A percentile compares a stretch with the other conserved stretches of the same genome.
Conservation (phyloP, 768 basidiomycete species). For the Termitomyces sp. region DNA sequence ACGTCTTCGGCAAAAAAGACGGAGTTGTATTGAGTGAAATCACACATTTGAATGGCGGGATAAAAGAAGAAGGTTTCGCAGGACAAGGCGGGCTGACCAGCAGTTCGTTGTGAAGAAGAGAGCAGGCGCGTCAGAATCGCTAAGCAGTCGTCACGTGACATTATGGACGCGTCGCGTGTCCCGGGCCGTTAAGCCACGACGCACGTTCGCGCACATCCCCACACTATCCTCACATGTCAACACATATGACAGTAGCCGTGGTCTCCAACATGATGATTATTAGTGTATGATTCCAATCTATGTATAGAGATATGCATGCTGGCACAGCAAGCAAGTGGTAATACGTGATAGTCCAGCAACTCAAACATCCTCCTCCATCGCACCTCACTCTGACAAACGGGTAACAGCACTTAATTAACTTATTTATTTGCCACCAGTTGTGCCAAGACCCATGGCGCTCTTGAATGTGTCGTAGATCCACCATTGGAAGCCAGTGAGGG, state of each 20-base stretch:
- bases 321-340: conserved; percentile 3
- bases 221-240: too few species aligned
- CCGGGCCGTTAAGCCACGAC: background rate
- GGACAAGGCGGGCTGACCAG: background rate
- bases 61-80: too few species aligned
- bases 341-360: conserved; percentile 4
- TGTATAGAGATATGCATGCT: conserved; percentile 2
- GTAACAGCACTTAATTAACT: background rate
- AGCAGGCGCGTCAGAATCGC: too few species aligned
- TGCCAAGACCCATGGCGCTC: conserved; percentile 76
- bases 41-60: background rate
- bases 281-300: conserved; percentile 9
- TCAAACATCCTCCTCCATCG: background rate
- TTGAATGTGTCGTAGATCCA: conserved; percentile 93
- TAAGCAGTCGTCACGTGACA: too few species aligned
- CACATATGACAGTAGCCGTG: background rate
- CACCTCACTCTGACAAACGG: background rate
- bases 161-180: background rate
- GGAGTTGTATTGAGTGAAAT: background rate
- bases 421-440: conserved; percentile 80
- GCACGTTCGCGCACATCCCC: background rate
- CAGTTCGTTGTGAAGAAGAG: background rate
- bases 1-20: background rate
- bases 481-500: conserved; percentile 79
- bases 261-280: background rate